Evolutionary conservation across 2,329 filamentous ascomycete species (phyloP), one percentile per base, ranked within the genome.

Genomic region (Pezizomycotina sp.): DNA sequence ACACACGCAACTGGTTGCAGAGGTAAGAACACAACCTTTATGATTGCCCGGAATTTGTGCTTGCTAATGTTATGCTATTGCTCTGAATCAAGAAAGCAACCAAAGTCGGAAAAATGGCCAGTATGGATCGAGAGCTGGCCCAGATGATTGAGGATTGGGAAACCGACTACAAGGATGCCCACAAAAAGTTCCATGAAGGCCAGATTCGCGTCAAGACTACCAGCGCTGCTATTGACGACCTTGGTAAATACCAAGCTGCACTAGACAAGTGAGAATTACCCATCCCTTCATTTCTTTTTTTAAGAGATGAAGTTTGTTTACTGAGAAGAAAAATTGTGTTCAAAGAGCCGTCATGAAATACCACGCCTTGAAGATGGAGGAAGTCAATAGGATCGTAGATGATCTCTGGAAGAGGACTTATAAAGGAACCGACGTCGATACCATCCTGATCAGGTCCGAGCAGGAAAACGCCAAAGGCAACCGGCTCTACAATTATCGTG

Each of bases 371-470:
- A 98, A 98, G 64, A 98, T 98, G 89, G 80, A 89, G 50, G 84
- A 98, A 56, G 86, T 98, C 56, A 98, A 98, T 58, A 70, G 74
- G 38, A 93, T 93, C 56, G 77, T 91, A 32, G 81, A 79, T 47
- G 89, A 98, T 56, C 68, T 98, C n/a, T 98, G 89, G 89, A 80
- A 81, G 58, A 78, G 75, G 53, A 93, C 89, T 1, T 98, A 98
- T 59, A 81, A 91, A 55, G 89, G 89, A 47, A 95, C 86, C 1
- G 89, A 98, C 53, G 84, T 98, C 36, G 89, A 98, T 61, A 89
- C 80, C 1, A 92, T 98, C 54, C 69, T 91, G 53, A 95, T 98
- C 59, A 77, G 79, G 25, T 92, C 84, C 12, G 86, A 95, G 58
- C 77, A 74, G 50, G 89, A 95, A 55, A 71, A 69, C 29, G 65